Conservation (phyloP, 2,329 filamentous ascomycete genomes). For the Endoconidiophora polonica region DNA sequence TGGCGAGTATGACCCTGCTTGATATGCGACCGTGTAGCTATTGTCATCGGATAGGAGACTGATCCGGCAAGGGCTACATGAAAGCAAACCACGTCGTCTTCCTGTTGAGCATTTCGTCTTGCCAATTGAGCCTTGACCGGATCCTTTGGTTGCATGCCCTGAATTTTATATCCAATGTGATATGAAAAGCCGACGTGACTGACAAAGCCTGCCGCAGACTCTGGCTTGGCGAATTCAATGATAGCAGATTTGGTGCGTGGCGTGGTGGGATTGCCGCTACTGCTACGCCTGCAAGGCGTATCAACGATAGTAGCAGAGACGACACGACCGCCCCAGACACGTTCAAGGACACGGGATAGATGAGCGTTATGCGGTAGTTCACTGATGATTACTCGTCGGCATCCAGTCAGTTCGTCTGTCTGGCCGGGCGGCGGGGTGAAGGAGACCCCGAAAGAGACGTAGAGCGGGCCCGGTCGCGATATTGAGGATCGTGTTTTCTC, state of each 20-base stretch:
- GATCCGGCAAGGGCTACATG: neutral
- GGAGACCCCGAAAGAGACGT: too few relatives aligned
- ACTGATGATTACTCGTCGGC: slow-evolving; percentile 16
- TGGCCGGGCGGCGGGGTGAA: too few relatives aligned
- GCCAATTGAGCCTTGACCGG: neutral
- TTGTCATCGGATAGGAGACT: slow-evolving; percentile 8
- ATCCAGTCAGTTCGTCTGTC: neutral
- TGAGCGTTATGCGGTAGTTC: slow-evolving; percentile 15
- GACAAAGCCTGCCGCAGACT: neutral
- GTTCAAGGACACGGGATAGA: slow-evolving; percentile 4
- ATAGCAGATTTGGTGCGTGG: neutral
- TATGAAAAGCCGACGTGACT: neutral
- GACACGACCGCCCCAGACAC: slow-evolving; percentile 12
- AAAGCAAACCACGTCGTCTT: neutral
- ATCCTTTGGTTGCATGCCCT: neutral
- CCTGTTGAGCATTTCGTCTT: neutral
- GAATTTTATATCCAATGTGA: neutral
- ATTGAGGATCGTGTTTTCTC: too few relatives aligned
- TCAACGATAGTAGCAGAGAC: neutral
- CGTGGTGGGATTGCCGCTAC: neutral
- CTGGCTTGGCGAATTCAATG: slow-evolving; percentile 9
- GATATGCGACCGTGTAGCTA: slow-evolving; percentile 4
- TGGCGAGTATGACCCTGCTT: slow-evolving; percentile 10
- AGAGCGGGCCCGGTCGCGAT: too few relatives aligned
- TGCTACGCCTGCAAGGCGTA: neutral